Evolutionary conservation across 306 rosid genomes (phyloP).

Genomic region (Pterocarpus macrocarpus): DNA sequence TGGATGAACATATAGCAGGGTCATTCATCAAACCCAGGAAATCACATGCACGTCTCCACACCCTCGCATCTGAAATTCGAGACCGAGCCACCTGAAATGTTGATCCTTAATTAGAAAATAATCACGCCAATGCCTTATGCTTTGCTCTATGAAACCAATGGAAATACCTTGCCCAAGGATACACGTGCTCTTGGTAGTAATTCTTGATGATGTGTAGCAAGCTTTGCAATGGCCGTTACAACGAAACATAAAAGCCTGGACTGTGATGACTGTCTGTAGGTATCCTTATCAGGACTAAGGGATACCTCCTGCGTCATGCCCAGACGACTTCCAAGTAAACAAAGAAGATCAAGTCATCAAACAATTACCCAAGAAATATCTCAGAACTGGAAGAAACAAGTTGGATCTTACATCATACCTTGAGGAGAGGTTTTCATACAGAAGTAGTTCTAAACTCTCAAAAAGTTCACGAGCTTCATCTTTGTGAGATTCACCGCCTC

Average conservation of each 20-base stretch:
- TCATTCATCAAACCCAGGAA: constrained; percentile 91
- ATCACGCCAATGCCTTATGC: constrained; percentile 8
- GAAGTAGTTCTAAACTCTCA: constrained; percentile 91
- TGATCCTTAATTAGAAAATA: constrained; percentile 38
- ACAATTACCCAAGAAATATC: constrained; percentile 28
- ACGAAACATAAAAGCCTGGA: constrained; percentile 96
- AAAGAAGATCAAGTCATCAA: constrained; percentile 41
- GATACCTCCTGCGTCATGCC: constrained; percentile 77
- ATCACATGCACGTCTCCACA: constrained; percentile 92
- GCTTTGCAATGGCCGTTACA: constrained; percentile 95
- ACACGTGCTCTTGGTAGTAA: constrained; percentile 91
- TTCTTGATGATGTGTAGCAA: constrained; percentile 90
- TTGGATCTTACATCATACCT: constrained; percentile 61
- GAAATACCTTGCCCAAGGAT: constrained; percentile 88
- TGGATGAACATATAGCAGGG: constrained; percentile 85
- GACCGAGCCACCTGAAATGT: constrained; percentile 83
- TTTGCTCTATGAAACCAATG: constrained; percentile 21
- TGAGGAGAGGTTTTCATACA: constrained; percentile 92
- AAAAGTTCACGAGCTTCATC: constrained; percentile 99
- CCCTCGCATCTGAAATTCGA: constrained; percentile 82
- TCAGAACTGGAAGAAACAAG: constrained; percentile 41
- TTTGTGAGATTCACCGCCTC: constrained; percentile 92
- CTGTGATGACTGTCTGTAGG: constrained; percentile 79
- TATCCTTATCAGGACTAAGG: constrained; percentile 59
- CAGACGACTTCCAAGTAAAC: constrained; percentile 69